Base-by-base conservation (phyloP, 371 early-diverging fungal genomes). In the Apophysomyces sp. region DNA sequence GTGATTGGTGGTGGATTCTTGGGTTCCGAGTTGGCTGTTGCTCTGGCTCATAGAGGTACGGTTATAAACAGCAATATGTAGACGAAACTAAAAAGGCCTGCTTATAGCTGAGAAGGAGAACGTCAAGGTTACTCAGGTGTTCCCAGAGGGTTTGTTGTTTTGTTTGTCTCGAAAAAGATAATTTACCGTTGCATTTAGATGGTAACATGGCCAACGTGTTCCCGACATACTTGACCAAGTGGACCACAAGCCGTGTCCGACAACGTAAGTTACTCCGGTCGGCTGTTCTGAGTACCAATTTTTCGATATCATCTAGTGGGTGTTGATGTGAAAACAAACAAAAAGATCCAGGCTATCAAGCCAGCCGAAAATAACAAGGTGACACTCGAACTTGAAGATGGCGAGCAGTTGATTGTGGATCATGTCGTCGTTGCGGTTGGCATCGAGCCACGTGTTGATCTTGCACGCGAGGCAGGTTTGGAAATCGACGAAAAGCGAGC, bases 1-100 rank as follows among this genome's bases (percentile, higher is more conserved):
- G 78, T 92, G 39, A 67, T 90, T 36, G 92, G 92, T 58, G 91
- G 91, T 39, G 92, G 92, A 21, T 90, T 92, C 76, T 76, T 92
- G 55, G 92, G 92, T 29, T 84, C 85, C 52, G 92, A 92, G 64
- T 68, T 92, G 21, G 82, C 91, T 49, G 82, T 81, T 51, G 90
- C 90, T 15, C 68, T 92, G 44, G 85, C 89, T 18, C 79, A 84
- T 27, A 68, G 78, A 49, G 81, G 83, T 78, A 79, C 52, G 63
- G 58, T 0, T 31, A 5, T 7, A 9, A 13, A 36, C 1, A 44
- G 49, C 21, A 51, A 53, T 13, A 11, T 27, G 15, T 1, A 12
- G 26, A 30, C 1, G 15, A 15, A 16, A 7, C 8, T 44, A 29
- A 26, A 34, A 36, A 12, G 12, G 24, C 28, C 6, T 44, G 3